Evolutionary conservation across 345 rosid species (phyloP).

Genomic region (Citrus inodora): DNA sequence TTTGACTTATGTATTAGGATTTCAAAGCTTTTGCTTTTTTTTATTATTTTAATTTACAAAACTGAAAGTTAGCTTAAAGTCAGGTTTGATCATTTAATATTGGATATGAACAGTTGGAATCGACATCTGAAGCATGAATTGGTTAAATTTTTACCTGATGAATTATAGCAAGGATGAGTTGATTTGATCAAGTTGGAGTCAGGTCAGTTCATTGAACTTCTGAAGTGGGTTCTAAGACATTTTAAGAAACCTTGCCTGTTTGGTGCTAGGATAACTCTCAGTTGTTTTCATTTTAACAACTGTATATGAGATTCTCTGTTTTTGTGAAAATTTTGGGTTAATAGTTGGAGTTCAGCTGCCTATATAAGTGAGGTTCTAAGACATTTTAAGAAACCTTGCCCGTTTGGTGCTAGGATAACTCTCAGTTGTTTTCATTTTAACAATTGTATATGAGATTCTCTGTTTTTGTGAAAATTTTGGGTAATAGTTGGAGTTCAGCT

Average conservation of each 20-base stretch:
- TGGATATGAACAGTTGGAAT: conserved; percentile 29
- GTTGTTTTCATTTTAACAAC: background rate
- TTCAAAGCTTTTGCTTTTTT: background rate
- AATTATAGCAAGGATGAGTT: conserved; percentile 31
- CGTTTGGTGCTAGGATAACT: background rate
- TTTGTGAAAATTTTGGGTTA: background rate
- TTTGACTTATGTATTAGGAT: background rate
- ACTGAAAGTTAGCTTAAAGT: conserved; percentile 6
- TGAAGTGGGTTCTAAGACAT: conserved; percentile 19
- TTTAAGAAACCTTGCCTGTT: background rate
- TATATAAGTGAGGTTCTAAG: conserved; percentile 6
- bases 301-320: background rate
- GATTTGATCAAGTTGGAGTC: conserved; percentile 31
- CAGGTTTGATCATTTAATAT: conserved; percentile 21
- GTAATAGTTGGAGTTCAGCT: background rate
- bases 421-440: background rate
- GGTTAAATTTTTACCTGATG: conserved; percentile 24
- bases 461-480: background rate
- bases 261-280: background rate
- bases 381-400: background rate
- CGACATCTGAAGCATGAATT: conserved; percentile 27
- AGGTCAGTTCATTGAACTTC: conserved; percentile 29
- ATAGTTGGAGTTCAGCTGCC: background rate
- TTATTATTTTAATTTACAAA: background rate
- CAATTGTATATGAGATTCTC: background rate